phyloP scores from a whole-genome alignment of 345 rosid genomes.

The Aurinia saxatilis region DNA sequence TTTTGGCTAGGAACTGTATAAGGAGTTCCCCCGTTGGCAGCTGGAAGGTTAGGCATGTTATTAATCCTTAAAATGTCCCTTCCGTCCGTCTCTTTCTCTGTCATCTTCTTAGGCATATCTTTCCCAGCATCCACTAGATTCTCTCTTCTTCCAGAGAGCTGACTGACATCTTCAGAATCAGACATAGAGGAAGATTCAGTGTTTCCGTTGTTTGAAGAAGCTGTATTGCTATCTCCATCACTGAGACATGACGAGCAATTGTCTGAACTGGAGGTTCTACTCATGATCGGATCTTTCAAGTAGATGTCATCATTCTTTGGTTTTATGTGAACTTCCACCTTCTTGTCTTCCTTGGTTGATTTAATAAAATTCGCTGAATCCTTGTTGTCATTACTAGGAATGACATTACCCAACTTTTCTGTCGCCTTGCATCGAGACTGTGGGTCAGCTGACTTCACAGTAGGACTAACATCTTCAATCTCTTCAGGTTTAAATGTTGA shows the following conservation, averaged over 20 bases:
- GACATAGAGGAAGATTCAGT: conserved; percentile 73
- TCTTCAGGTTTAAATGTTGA: conserved; percentile 41
- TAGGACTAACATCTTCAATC: conserved; percentile 21
- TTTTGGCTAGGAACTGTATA: conserved; percentile 28
- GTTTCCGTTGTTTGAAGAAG: conserved; percentile 59
- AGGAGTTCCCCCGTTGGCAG: conserved; percentile 33
- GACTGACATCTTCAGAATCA: conserved; percentile 76
- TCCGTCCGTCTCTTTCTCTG: conserved; percentile 7
- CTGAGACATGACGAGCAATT: conserved; percentile 86
- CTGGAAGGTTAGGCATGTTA: conserved; percentile 25
- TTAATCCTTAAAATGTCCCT: conserved; percentile 28
- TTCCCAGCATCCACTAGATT: conserved; percentile 28
- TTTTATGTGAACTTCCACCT: conserved; percentile 30
- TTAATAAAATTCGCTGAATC: conserved; percentile 20
- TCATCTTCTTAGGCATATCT: conserved; percentile 32
- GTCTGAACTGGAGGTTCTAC: conserved; percentile 66
- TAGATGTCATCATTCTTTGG: conserved; percentile 21
- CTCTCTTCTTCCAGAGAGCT: conserved; percentile 57
- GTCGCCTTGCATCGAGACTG: conserved; percentile 33
- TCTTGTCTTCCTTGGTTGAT: conserved; percentile 31
- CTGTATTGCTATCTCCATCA: conserved; percentile 73
- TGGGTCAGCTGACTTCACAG: conserved; percentile 37
- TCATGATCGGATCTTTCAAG: conserved; percentile 32
- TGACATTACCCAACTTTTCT: conserved; percentile 36
- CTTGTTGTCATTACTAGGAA: conserved; percentile 20